Conservation (phyloP, 164 flowering plant species). For the grape (Vitis vinifera) region ASM3070453v1 NC_081818.1:11141001-11141500, state of each 20-base stretch:
- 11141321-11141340: slow-evolving; percentile 60
- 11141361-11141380: slow-evolving; percentile 32
- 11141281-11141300: slow-evolving; percentile 56
- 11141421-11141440: slow-evolving; percentile 44
- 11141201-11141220: slow-evolving; percentile 62
- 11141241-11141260: slow-evolving; percentile 53
- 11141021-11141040: slow-evolving; percentile 74
- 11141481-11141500: slow-evolving; percentile 79
- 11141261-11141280: slow-evolving; percentile 64
- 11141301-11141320: slow-evolving; percentile 76
- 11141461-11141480: slow-evolving; percentile 41
- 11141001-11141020: slow-evolving; percentile 52
- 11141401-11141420: slow-evolving; percentile 69
- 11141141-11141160: slow-evolving; percentile 77
- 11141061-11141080: slow-evolving; percentile 71
- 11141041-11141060: slow-evolving; percentile 70
- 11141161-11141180: slow-evolving; percentile 80
- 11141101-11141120: slow-evolving; percentile 59
- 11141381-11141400: slow-evolving; percentile 55
- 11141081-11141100: slow-evolving; percentile 76
- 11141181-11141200: slow-evolving; percentile 65
- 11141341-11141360: slow-evolving; percentile 34
- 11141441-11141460: slow-evolving; percentile 31
- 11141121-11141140: slow-evolving; percentile 64
- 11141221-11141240: slow-evolving; percentile 48